These are phyloP conservation scores for Microsporum audouinii DNA, from an alignment of 2,329 filamentous ascomycete genomes.

Conservation along the genomic window DNA sequence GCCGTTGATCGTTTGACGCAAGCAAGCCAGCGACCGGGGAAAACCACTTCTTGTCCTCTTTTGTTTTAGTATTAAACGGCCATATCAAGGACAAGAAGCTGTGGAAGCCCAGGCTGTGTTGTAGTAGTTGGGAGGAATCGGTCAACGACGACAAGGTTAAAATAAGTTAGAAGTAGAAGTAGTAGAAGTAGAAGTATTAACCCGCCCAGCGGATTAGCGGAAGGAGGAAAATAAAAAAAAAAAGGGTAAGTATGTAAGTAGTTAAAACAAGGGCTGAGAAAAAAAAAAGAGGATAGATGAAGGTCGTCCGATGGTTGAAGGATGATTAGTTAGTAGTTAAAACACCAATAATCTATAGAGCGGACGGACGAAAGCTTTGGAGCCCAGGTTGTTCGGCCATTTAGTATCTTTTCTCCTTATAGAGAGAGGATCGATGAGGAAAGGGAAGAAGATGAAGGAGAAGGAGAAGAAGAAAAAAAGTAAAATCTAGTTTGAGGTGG, in stretches of 20 bases:
- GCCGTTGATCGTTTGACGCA: neutral
- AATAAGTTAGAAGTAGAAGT: neutral
- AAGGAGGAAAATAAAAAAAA: neutral
- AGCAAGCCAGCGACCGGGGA: neutral
- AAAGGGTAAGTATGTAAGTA: neutral
- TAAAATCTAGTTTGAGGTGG: conserved; percentile 5
- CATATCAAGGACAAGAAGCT: neutral
- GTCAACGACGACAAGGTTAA: neutral
- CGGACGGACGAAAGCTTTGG: neutral
- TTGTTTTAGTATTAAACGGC: neutral
- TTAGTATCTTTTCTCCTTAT: neutral
- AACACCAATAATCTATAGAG: neutral
- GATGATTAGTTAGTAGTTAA: neutral
- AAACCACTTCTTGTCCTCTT: neutral
- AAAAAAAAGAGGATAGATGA: neutral
- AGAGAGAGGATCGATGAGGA: neutral
- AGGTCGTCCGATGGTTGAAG: neutral
- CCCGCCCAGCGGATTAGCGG: conserved; percentile 5
- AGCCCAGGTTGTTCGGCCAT: conserved; percentile 1
- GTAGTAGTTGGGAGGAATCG: neutral
- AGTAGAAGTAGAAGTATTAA: neutral
- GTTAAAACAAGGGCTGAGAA: neutral
- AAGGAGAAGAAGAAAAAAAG: neutral
- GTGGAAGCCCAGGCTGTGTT: neutral
- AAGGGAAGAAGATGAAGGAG: neutral